Base-by-base conservation (phyloP, 2,329 filamentous ascomycete species). In the Colletotrichum aenigma region DNA sequence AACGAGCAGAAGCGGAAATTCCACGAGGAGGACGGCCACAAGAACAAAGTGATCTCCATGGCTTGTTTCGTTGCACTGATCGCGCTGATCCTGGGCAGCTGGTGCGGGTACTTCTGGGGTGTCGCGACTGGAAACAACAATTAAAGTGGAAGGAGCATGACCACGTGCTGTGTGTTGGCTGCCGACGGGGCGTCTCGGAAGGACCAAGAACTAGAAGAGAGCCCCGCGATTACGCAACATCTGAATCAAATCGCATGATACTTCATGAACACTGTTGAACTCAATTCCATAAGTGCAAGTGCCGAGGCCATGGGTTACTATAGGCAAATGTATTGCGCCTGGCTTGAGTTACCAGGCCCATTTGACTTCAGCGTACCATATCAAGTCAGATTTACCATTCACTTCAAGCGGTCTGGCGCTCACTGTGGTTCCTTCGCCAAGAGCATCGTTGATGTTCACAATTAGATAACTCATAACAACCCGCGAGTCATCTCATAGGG, bases 81-180 rank as follows among this genome's bases (percentile, higher is more conserved):
- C 0, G 28, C 88, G 4, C 77, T 92, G 52, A 85, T 90, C 1
- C 32, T 90, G 12, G 91, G 91, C 1, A 84, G 84, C 2, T 91
- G 90, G 89, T 82, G 78, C 10, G 90, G 89, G 1, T 93, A 91
- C 79, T 91, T 93, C 76, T 93, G 90, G 90, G 91, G 91, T 9
- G 86, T 90, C 4, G 88, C 88, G 4, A 92, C 89, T 0, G 88
- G 88, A 0, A 86, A 90, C 70, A 87, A 89, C 26, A 28, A 61
- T 16, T 61, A n/a, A 34, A 52, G 12, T 7, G 43, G 43, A 16
- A 18, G 7, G n/a, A 21, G 6, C 12, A 21, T 13, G 6, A 52
- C 43, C 43, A 52, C 43, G 43, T 52, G 43, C 43, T 52, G 4
- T 52, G 6, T 21, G 8, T 21, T 52, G n/a, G 12, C 6, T 48